Percentiles rank a stretch among this genome's conserved stretches.
Evolutionary conservation across 805 yeast genomes (phyloP).

Genomic region (Tetrapisispora pingtungensis): DNA sequence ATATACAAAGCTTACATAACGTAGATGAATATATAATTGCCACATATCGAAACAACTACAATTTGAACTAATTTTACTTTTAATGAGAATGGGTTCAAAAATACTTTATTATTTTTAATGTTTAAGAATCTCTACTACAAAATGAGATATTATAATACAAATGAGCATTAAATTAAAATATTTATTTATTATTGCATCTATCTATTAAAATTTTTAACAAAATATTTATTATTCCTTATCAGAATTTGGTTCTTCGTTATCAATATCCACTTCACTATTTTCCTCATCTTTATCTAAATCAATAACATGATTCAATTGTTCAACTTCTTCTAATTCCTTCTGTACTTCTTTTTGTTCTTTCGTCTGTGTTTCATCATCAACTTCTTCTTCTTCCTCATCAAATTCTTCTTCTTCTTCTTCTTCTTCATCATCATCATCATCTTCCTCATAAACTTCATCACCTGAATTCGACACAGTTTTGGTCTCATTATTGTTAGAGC

Average conservation of each 20-base stretch:
- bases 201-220: not conserved
- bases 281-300: slow-evolving; percentile 10
- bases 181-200: too few species aligned
- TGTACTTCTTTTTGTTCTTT: slow-evolving; percentile 4
- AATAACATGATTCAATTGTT: slow-evolving; percentile 11
- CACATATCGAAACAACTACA: too few species aligned
- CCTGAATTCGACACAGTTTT: slow-evolving; percentile 11
- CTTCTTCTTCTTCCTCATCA: slow-evolving; percentile 6
- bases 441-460: slow-evolving; percentile 8
- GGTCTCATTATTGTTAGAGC: slow-evolving; percentile 5
- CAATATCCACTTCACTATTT: not conserved
- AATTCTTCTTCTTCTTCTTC: slow-evolving; percentile 7
- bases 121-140: too few species aligned
- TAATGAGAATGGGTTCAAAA: too few species aligned
- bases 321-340: slow-evolving; percentile 14
- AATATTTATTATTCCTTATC: not conserved
- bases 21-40: too few species aligned
- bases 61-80: too few species aligned
- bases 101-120: too few species aligned
- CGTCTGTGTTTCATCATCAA: not conserved
- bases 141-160: too few species aligned
- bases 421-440: slow-evolving; percentile 9
- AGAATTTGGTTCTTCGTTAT: not conserved
- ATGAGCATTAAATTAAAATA: too few species aligned
- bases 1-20: too few species aligned